A percentile compares a stretch with the other conserved stretches of the same genome.
Conservation (phyloP, 176 grass and related monocot genomes). For the Melocanna baccifera region DNA sequence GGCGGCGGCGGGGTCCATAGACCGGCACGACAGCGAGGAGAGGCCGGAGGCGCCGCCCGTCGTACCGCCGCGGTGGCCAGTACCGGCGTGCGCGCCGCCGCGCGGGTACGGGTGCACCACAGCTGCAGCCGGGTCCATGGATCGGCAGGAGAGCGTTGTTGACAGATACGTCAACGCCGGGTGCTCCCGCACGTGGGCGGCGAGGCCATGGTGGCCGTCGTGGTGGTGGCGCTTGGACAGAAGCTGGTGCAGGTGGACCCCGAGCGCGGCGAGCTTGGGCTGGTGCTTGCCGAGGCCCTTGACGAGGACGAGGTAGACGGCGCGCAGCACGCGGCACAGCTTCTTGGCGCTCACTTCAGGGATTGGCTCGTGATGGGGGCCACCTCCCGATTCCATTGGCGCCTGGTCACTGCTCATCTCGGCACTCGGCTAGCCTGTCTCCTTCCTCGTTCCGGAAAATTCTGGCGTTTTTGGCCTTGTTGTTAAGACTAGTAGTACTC, state of each 20-base stretch:
- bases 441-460: background rate
- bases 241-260: slow-evolving; percentile 62
- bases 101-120: slow-evolving; percentile 47
- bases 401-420: slow-evolving; percentile 17
- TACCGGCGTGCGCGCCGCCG: background rate
- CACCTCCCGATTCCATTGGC: slow-evolving; percentile 33
- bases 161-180: slow-evolving; percentile 29
- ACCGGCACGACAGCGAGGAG: slow-evolving; percentile 49
- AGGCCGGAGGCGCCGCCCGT: slow-evolving; percentile 6
- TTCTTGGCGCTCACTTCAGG: slow-evolving; percentile 30
- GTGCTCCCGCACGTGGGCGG: background rate
- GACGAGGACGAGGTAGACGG: slow-evolving; percentile 56
- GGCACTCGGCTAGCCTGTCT: background rate
- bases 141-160: slow-evolving; percentile 45
- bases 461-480: background rate
- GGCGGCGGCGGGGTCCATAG: slow-evolving; percentile 55
- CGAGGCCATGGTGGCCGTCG: slow-evolving; percentile 8
- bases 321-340: slow-evolving; percentile 50
- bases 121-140: slow-evolving; percentile 60
- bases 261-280: slow-evolving; percentile 58
- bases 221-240: slow-evolving; percentile 43
- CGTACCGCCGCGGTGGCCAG: background rate
- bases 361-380: background rate
- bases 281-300: slow-evolving; percentile 64
- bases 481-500: background rate